Evolutionary conservation across 768 basidiomycete species (phyloP), one percentile per base, ranked within the genome.

Genomic region (Mycena indigotica): DNA sequence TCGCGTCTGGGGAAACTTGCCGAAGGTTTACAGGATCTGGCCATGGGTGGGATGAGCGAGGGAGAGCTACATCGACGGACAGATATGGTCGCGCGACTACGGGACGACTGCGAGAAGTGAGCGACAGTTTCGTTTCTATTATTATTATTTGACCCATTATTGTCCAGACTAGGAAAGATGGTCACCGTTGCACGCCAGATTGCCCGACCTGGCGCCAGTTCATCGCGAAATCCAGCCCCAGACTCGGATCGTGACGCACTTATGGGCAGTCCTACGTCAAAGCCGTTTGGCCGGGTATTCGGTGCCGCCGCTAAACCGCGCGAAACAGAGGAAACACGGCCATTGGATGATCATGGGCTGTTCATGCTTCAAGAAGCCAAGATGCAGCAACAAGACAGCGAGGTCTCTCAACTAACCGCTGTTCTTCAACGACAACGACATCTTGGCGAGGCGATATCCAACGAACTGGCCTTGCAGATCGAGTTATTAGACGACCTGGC

Each of bases 41-140:
- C 78, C 6, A 71, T 84, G 70, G 76, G 77, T 39, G 93, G 91
- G 32, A 83, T 98, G 81, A 88, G 84, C 62, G 86, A 93, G 70
- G 96, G 96, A n/a, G 96, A 98, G 78, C 77, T 93, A 66, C 87
- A 89, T 73, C 77, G 96, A 55, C 80, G 96, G 60, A 88, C 88
- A 58, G 95, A 95, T 66, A 87, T 97, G 87, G 86, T 95, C 50
- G 89, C 87, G 53, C 80, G 88, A 57, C 76, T 98, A 64, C 89
- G 90, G 73, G 93, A 95, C 69, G 95, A 98, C 70, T 89, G 91
- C 75, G 91, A 91, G 76, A 91, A 89, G 52, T 53, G 23, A 13
- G 12, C 28, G 25, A 12, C 13, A 30, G 30, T 8, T 8, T 39
- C 25, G 5, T 28, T 28, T 38, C 5, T 17, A 12, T 19, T 16